Percentiles rank a stretch among this genome's conserved stretches.
Conservation (phyloP, 768 basidiomycete species). For the Termitomyces sp. region DNA sequence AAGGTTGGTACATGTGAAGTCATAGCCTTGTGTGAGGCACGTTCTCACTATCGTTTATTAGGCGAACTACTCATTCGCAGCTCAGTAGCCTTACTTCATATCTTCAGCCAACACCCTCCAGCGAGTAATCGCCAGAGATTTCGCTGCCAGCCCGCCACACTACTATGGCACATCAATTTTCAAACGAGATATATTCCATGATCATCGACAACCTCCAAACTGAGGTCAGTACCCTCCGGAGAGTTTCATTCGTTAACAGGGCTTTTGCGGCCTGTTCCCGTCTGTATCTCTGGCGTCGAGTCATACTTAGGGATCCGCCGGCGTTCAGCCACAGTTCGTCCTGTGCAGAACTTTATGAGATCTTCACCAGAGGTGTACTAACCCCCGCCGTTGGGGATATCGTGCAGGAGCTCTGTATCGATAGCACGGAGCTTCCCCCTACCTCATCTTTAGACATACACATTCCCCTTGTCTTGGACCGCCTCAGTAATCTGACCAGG, state of each 20-base stretch:
- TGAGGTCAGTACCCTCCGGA: not conserved
- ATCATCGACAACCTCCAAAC: conserved; percentile 2
- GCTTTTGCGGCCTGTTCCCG: not conserved
- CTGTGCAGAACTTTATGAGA: not conserved
- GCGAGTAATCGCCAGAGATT: not conserved
- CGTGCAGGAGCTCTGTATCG: conserved; percentile 3
- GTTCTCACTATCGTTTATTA: conserved; percentile 5
- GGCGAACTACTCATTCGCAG: not conserved
- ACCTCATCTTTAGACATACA: not conserved
- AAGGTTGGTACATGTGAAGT: not conserved
- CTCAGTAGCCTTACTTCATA: not conserved
- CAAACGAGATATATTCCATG: conserved; percentile 1
- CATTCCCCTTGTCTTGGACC: not conserved
- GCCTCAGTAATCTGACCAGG: not conserved
- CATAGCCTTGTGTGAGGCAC: conserved; percentile 5
- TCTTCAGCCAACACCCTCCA: not conserved
- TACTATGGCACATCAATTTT: not conserved
- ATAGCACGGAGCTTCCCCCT: not conserved
- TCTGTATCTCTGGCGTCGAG: conserved; percentile 1
- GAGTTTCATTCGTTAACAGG: not conserved
- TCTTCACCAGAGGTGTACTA: not conserved
- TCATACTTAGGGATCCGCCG: not conserved
- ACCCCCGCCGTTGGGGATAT: not conserved
- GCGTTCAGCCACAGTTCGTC: not conserved
- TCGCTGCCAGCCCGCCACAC: not conserved